phyloP scores from a whole-genome alignment of 2,329 filamentous ascomycete species.

The Juglanconis juglandina region DNA sequence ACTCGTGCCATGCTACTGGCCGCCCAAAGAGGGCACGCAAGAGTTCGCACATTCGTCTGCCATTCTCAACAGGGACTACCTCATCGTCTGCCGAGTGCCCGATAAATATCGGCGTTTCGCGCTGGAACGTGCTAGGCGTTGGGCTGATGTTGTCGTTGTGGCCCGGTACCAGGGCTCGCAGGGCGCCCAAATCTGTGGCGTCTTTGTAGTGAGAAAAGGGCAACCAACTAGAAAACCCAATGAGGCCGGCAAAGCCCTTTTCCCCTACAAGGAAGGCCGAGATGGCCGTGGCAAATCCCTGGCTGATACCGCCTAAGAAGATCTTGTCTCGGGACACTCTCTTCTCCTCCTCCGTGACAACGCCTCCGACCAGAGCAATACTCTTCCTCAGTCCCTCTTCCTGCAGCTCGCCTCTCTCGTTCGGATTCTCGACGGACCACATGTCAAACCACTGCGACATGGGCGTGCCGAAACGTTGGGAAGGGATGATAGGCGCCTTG shows the following conservation, averaged over 20 bases:
- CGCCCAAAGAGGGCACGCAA: constrained; percentile 13
- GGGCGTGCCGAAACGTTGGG: constrained; percentile 20
- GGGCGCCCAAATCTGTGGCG: neutral
- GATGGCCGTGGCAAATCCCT: constrained; percentile 2
- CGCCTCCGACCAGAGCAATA: neutral
- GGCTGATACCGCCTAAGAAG: constrained; percentile 16
- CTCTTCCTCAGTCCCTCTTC: neutral
- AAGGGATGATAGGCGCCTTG: constrained; percentile 17
- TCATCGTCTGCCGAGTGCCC: constrained; percentile 27
- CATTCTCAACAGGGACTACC: constrained; percentile 26
- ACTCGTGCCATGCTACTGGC: constrained; percentile 27
- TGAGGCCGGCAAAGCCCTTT: neutral
- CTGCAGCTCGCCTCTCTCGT: constrained; percentile 25
- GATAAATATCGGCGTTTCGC: constrained; percentile 23
- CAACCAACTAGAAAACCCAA: neutral
- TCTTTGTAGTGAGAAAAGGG: neutral
- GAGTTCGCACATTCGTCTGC: constrained; percentile 21
- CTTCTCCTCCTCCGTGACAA: neutral
- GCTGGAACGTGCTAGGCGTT: neutral
- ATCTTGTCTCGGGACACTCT: neutral
- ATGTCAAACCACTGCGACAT: constrained; percentile 28
- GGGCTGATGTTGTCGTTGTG: neutral
- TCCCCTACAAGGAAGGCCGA: neutral
- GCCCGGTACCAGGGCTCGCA: neutral
- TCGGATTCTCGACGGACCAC: constrained; percentile 49